Percentiles rank a stretch among this genome's conserved stretches.
phyloP scores from a whole-genome alignment of 306 rosid genomes.

The Medicago ruthenica region DNA sequence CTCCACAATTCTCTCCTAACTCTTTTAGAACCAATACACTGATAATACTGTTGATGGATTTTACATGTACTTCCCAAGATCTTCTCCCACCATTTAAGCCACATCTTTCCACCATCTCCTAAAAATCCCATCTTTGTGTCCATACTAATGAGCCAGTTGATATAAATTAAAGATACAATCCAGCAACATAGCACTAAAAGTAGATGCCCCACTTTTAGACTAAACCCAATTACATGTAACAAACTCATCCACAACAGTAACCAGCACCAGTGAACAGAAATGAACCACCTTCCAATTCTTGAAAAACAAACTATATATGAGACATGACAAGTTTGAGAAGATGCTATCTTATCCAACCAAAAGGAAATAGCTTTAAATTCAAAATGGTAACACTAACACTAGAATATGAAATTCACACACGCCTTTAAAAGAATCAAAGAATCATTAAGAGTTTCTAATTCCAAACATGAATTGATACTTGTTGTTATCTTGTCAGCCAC shows the following conservation, averaged over 20 bases:
- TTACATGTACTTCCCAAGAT: constrained; percentile 52
- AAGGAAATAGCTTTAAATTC: constrained; percentile 49
- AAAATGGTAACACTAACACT: constrained; percentile 45
- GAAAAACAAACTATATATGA: constrained; percentile 28
- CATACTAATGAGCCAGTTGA: constrained; percentile 69
- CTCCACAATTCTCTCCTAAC: constrained; percentile 62
- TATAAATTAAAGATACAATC: constrained; percentile 69
- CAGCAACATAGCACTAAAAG: constrained; percentile 78
- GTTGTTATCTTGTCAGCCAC: constrained; percentile 65
- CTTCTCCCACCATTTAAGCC: constrained; percentile 77
- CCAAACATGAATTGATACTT: constrained; percentile 54
- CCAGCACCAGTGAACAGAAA: constrained; percentile 48
- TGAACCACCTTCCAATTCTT: constrained; percentile 43
- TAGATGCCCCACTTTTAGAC: constrained; percentile 84
- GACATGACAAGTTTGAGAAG: constrained; percentile 48
- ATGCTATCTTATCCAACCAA: constrained; percentile 78
- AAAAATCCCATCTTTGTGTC: constrained; percentile 69
- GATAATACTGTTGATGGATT: constrained; percentile 63
- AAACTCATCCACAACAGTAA: constrained; percentile 79
- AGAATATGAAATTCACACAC: constrained; percentile 42
- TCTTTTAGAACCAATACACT: constrained; percentile 66
- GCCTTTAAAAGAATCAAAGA: constrained; percentile 61
- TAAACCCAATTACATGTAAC: constrained; percentile 81
- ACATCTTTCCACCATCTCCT: constrained; percentile 62
- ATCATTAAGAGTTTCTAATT: constrained; percentile 70